Percentiles rank a stretch among this genome's conserved stretches.
Conservation (phyloP, 257 asterid genomes). For the Jacaranda mimosifolia region DNA sequence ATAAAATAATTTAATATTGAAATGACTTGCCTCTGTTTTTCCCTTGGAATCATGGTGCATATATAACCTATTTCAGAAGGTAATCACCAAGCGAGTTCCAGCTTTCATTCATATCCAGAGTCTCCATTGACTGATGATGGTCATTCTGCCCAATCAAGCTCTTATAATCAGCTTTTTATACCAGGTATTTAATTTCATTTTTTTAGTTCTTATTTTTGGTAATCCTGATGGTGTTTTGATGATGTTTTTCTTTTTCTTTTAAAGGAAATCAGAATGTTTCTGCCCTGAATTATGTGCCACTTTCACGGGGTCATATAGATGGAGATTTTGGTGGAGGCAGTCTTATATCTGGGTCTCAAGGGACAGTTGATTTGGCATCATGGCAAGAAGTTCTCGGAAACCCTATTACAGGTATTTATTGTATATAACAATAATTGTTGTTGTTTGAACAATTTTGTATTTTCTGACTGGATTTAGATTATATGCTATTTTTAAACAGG, state of each 20-base stretch:
- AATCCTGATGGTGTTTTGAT: slow-evolving; percentile 16
- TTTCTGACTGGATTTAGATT: slow-evolving; percentile 25
- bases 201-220: slow-evolving; percentile 30
- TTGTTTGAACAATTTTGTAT: slow-evolving; percentile 22
- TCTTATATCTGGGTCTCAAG: slow-evolving; percentile 49
- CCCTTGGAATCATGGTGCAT: slow-evolving; percentile 31
- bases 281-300: slow-evolving; percentile 50
- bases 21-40: slow-evolving; percentile 29
- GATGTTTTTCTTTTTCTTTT: neutral
- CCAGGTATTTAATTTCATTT: slow-evolving; percentile 57
- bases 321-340: slow-evolving; percentile 48
- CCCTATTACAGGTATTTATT: slow-evolving; percentile 56
- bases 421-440: slow-evolving; percentile 20
- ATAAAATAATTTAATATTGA: slow-evolving; percentile 14
- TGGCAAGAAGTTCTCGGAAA: slow-evolving; percentile 64
- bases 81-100: slow-evolving; percentile 68
- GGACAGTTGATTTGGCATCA: slow-evolving; percentile 54
- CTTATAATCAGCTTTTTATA: slow-evolving; percentile 53
- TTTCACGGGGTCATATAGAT: slow-evolving; percentile 43
- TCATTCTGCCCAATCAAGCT: slow-evolving; percentile 58
- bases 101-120: slow-evolving; percentile 63
- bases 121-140: slow-evolving; percentile 55
- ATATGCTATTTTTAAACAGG: slow-evolving; percentile 56
- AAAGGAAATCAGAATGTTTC: slow-evolving; percentile 55
- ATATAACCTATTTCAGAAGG: slow-evolving; percentile 59